Base-by-base conservation (phyloP, 768 basidiomycete species). In the Vararia minispora region DNA sequence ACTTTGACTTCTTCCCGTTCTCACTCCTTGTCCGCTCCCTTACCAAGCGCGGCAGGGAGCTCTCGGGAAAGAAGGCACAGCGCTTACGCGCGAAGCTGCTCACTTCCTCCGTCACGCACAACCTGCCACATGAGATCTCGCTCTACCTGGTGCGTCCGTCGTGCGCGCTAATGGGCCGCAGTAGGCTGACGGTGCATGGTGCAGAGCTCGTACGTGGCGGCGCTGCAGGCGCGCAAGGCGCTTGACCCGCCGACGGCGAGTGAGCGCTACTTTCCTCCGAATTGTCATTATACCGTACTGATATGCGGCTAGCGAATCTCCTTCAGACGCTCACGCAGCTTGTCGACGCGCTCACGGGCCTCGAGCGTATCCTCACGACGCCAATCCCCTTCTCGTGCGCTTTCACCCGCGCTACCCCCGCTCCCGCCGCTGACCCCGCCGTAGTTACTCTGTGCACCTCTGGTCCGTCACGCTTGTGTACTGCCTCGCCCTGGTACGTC, bases 341-440 rank as follows among this genome's bases (percentile, higher is more conserved):
- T 16, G 72, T 76, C 3, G 78, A 82, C 39, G 68, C 72, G 21
- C 58, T 84, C 33, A 81, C 79, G 9, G 76, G 76, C 4, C 61
- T 84, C 1, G 81, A 85, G 49, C 63, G 82, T 28, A 80, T 83
- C 44, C 63, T 85, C 4, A 83, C 79, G 0, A 80, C 79, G 1
- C 80, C 81, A 3, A 80, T 85, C 31, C 82, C 80, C 8, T 83
- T 79, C 58, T 82, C 79, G 71, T 81, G 46, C 28, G 69, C 57
- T 4, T 3, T 31, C 17, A 14, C n/a, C n/a, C n/a, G n/a, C 7
- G 18, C 28, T 41, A 20, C 27, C 8, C 10, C 17, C 23, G n/a
- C 37, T 33, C 16, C 26, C 32, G 17, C 28, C 12, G 14, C 13
- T 33, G 11, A 38, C 34, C 11, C 13, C 5, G 17, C 23, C 16